Evolutionary conservation across 208 protist species (phyloP), one percentile per base, ranked within the genome.

Genomic region (Herpetomonas tarakana): DNA sequence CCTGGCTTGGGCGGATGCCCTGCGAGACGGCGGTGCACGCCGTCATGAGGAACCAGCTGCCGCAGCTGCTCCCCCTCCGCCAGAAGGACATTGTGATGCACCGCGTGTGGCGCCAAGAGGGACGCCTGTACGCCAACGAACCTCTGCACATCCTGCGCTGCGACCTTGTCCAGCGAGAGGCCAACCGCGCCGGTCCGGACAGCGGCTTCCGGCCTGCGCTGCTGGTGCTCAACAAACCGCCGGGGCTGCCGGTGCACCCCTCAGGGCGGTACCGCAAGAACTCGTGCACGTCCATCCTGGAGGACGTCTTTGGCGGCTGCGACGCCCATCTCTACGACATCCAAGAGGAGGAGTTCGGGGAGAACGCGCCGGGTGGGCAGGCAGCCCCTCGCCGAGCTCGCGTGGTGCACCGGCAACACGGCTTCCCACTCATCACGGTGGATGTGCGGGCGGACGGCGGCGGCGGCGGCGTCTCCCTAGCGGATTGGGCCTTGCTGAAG

Each of bases 201-300:
- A 45, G 2, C 35, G 12, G 49, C 16, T 3, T 49, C 47, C 28
- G 58, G 19, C 49, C 54, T 26, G 44, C 73, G 68, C 30, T 92
- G 57, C 38, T 94, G 4, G 68, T 89, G n/a, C 61, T 90, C 11
- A 71, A 39, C 53, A 94, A 94, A 63, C 87, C 91, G 0, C 58
- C 71, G 1, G 88, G 85, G 11, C 19, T 92, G 60, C 89, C 86
- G 2, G 88, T 94, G 24, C 94, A 98, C 60, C 92, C 94, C 0
- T 97, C 90, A 2, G 93, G 93, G 24, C 56, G 87, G 41, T 98
- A 88, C 65, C 76, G 91, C 52, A 94, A 96, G 55, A 98, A 98
- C 71, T 75, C 88, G 26, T 67, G 98, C 6, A 87, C 91, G 7
- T 92, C 74, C 28, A 88, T 98, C 26, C 45, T 98, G 11, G 83